Evolutionary conservation across 257 asterid species (phyloP).

Genomic region (Solanum medicagineum): DNA sequence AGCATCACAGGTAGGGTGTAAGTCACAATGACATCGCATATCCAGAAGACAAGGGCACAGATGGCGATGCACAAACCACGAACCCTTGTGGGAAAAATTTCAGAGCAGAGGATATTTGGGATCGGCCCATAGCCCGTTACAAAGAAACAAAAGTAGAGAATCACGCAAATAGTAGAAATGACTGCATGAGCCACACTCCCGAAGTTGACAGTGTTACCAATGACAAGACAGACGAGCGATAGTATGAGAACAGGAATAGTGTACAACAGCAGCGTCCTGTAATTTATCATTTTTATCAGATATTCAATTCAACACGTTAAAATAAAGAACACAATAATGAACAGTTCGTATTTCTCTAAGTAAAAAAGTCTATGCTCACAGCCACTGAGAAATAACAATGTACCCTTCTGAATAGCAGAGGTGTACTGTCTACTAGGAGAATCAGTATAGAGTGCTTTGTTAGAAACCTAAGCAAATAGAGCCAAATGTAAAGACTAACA

Average conservation of each 20-base stretch:
- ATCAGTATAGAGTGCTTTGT: not conserved
- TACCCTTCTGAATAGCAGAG: too few species aligned
- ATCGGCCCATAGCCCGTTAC: conserved; percentile 89
- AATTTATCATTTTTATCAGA: not conserved
- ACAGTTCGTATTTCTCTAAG: not conserved
- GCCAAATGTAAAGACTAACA: not conserved
- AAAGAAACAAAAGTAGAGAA: conserved; percentile 74
- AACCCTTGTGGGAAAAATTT: conserved; percentile 77
- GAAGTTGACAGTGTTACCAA: conserved; percentile 48
- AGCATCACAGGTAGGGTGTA: conserved; percentile 76
- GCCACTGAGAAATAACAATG: too few species aligned
- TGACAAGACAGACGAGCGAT: conserved; percentile 49
- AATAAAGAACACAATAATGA: not conserved
- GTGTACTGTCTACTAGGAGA: too few species aligned
- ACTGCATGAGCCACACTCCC: conserved; percentile 55
- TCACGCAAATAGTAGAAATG: conserved; percentile 65
- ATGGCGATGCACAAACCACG: conserved; percentile 92
- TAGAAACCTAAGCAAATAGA: not conserved
- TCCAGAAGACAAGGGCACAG: conserved; percentile 83
- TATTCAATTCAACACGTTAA: not conserved
- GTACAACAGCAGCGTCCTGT: conserved; percentile 65
- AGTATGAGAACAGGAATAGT: conserved; percentile 64
- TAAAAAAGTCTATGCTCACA: too few species aligned
- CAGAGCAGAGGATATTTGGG: conserved; percentile 83
- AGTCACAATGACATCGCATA: conserved; percentile 77